Percentiles rank a stretch among this genome's conserved stretches.
Conservation (phyloP, 805 yeast species). For the Yamadazyma takamatsuzukensis region DNA sequence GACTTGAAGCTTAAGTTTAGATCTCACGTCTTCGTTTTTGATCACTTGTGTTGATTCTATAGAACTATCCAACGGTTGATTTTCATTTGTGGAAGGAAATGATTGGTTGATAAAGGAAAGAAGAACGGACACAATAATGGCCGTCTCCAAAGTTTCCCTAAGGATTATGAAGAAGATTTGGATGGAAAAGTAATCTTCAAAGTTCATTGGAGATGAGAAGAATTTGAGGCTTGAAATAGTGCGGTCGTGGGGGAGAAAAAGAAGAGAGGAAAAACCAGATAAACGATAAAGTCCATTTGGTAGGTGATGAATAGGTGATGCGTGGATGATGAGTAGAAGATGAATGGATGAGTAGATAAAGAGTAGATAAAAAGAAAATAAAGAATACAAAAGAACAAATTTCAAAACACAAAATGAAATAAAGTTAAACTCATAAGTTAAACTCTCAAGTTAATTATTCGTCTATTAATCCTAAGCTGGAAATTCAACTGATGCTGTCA, state of each 20-base stretch:
- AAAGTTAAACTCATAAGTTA: too few relatives aligned
- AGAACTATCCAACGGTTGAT: too few relatives aligned
- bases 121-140: slow-evolving; percentile 52
- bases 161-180: slow-evolving; percentile 74
- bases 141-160: slow-evolving; percentile 46
- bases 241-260: background rate
- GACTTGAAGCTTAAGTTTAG: slow-evolving; percentile 57
- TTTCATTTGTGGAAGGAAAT: slow-evolving; percentile 3
- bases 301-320: background rate
- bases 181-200: slow-evolving; percentile 54
- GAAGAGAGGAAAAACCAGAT: background rate
- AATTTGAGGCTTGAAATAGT: background rate
- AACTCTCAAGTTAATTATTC: too few relatives aligned
- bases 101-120: slow-evolving; percentile 65
- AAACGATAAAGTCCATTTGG: too few relatives aligned
- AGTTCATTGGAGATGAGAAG: background rate
- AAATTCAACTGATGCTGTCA: slow-evolving; percentile 67
- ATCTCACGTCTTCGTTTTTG: slow-evolving; percentile 1
- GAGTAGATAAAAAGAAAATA: too few relatives aligned
- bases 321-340: background rate
- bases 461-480: too few relatives aligned
- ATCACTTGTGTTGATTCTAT: background rate
- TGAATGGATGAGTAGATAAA: background rate
- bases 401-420: too few relatives aligned
- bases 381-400: too few relatives aligned